Evolutionary conservation across 2,329 filamentous ascomycete genomes (phyloP), one percentile per base, ranked within the genome.

Genomic region (Monilinia fructicola): DNA sequence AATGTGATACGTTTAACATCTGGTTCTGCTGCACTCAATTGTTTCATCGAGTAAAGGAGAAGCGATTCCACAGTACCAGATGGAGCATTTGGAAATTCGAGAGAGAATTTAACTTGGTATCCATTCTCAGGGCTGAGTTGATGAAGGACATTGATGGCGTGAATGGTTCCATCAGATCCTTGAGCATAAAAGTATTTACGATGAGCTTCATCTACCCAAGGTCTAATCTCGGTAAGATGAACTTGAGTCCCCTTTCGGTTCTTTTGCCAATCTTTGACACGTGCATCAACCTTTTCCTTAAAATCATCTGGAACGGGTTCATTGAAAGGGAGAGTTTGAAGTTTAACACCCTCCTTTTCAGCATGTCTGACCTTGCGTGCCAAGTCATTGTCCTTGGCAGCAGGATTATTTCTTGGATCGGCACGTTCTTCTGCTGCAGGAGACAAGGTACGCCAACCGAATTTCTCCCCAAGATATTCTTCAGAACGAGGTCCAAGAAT

Each of bases 81-180:
- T n/a, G 93, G 90, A 0, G 93, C 86, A 35, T 86, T 87, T 0
- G 93, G 93, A 83, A 97, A 97, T 78, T 97, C 92, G 65, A 97
- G 87, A n/a, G 90, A 91, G 82, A 95, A 97, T 81, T 97, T 97
- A 76, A 97, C 89, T 81, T 97, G 93, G 87, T 92, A 96, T 65
- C 93, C 93, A 76, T 96, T 87, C 46, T 86, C 82, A 2, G 92
- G 91, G 4, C 90, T 86, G 38, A 97, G 86, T 77, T 92, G 90
- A 64, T 91, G 90, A 73, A 97, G 82, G 11, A 94, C 88, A n/a
- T 94, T 89, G 67, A 97, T 85, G 44, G 90, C 89, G 53, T 84
- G 84, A 66, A 97, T 86, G 68, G 84, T 86, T 69, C 90, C 90
- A 21, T 91, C 85, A 74, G 85, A 83, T 71, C 90, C 90, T 71